Evolutionary conservation across 1,284 basidiomycete genomes (phyloP).

Genomic region (Malassezia yamatoensis): DNA sequence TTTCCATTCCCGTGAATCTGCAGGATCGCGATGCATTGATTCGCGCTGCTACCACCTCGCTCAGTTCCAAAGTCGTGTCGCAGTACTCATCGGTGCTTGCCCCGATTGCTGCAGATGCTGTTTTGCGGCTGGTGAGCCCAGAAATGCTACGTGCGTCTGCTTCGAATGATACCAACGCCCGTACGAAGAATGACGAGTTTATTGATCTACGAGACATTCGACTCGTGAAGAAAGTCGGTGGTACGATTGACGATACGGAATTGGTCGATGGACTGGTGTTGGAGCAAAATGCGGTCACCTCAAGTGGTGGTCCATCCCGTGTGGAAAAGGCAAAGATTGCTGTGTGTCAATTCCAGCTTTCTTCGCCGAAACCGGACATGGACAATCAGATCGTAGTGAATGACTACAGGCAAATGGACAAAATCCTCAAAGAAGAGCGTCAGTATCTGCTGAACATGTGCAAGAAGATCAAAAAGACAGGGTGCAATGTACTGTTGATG

Average conservation of each 20-base stretch:
- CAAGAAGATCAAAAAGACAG: conserved; percentile 98
- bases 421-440: conserved; percentile 96
- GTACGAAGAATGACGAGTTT: conserved; percentile 22
- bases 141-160: not conserved
- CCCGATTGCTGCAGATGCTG: conserved; percentile 93
- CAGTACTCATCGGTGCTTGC: conserved; percentile 96
- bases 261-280: conserved; percentile 90
- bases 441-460: conserved; percentile 96
- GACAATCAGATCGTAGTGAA: conserved; percentile 99
- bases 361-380: conserved; percentile 98
- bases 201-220: conserved; percentile 94
- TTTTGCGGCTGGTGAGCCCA: conserved; percentile 50
- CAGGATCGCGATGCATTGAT: conserved; percentile 76
- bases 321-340: conserved; percentile 99
- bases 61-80: conserved; percentile 99
- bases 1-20: conserved; percentile 84
- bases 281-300: conserved; percentile 83
- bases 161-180: not conserved
- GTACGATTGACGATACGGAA: conserved; percentile 97
- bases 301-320: conserved; percentile 83
- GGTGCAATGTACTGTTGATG: conserved; percentile 95
- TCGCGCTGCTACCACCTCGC: conserved; percentile 82
- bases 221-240: conserved; percentile 95
- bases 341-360: conserved; percentile 95
- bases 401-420: conserved; percentile 99